Percentiles rank a stretch among this genome's conserved stretches.
Conservation (phyloP, 129 eudicot species). For the Centella asiatica region DNA sequence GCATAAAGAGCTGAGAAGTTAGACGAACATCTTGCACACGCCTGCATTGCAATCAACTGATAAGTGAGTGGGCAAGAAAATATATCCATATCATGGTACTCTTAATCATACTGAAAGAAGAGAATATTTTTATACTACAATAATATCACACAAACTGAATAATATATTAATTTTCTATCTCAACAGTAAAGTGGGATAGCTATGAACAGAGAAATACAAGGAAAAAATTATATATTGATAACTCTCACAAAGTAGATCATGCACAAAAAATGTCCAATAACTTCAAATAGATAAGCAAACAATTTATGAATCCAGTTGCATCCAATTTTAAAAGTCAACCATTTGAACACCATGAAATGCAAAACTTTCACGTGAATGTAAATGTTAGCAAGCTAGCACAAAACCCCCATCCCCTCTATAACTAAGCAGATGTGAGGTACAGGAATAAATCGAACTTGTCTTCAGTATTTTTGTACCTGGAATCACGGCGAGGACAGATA, state of each 20-base stretch:
- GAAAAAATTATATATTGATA: neutral
- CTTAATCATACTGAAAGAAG: neutral
- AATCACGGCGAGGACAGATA: slow-evolving; percentile 85
- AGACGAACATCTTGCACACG: slow-evolving; percentile 77
- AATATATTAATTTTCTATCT: no score
- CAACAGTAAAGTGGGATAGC: no score
- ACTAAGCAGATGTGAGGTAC: neutral
- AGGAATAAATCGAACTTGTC: neutral
- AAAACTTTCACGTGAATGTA: no score
- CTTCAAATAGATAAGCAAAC: neutral
- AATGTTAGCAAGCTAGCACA: no score
- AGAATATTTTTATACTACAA: neutral
- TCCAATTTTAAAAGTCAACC: no score
- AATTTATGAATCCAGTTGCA: neutral
- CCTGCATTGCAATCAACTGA: slow-evolving; percentile 32
- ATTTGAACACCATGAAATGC: no score
- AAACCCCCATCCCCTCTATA: neutral
- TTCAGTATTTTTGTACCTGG: slow-evolving; percentile 43
- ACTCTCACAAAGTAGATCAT: no score
- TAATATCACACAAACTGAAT: no score
- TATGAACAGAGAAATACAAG: neutral
- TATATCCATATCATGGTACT: neutral
- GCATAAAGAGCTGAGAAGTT: slow-evolving; percentile 68
- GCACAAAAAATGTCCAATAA: no score
- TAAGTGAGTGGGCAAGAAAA: slow-evolving; percentile 1